Base-by-base conservation (phyloP, 2,329 filamentous ascomycete genomes). In the Pseudogymnoascus sp. region DNA sequence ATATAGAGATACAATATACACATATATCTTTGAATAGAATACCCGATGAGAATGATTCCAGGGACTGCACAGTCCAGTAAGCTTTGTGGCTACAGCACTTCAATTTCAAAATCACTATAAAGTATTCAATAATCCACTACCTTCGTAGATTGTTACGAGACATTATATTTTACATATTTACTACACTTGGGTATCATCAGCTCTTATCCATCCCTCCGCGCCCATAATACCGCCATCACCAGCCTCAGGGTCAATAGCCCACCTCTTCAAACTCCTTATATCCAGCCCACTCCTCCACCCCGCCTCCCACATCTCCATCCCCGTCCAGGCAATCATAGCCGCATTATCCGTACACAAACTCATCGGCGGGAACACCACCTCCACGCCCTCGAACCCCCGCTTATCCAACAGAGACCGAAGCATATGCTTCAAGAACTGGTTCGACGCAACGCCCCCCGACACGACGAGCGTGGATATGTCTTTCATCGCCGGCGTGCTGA, bases 321-420 rank as follows among this genome's bases (percentile, higher is more conserved):
- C 95, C 0, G 93, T 82, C 93, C 95, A 97, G 1, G 89, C 93
- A 73, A 97, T 93, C 95, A 99, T 99, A 59, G 92, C 91, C 11
- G 95, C 95, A 75, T 99, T 97, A 72, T 99, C 95, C 0, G 91
- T 97, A 73, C 95, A 97, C 62, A 93, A 80, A 44, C 81, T 79
- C 9, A 84, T 76, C 2, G 92, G 92, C n/a, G 95, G 93, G 63
- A 88, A 89, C 31, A 87, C 76, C 7, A 97, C 74, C 10, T 80
- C 70, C 28, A 96, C 74, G 67, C 84, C 69, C 0, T 73, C 71
- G 71, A 85, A 87, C 0, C 90, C 90, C 47, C 88, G 83, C n/a
- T 79, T 82, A 67, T 87, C 82, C 44, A 97, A 74, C 50, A 79
- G 78, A 6, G 73, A 65, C 35, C 79, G 76, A 62, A 86, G 72